A percentile compares a stretch with the other conserved stretches of the same genome.
phyloP scores from a whole-genome alignment of 306 rosid species.

The Clitoria ternatea region DNA sequence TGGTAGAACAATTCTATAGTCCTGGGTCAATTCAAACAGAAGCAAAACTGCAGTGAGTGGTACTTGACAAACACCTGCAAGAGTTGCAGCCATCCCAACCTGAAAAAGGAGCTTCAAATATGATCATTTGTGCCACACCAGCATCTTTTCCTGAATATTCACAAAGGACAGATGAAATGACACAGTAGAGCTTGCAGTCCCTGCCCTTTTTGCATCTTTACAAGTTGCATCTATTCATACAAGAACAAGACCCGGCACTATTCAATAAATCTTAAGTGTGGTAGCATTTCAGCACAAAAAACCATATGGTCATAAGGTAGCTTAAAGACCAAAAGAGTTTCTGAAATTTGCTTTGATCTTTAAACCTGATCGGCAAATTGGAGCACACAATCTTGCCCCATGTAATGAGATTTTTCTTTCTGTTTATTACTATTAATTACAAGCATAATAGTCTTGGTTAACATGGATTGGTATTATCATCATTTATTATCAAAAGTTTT shows the following conservation, averaged over 20 bases:
- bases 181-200: not conserved
- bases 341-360: not conserved
- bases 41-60: slow-evolving; percentile 93
- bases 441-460: too few species aligned
- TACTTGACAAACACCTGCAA: slow-evolving; percentile 95
- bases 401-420: not conserved
- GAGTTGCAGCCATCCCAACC: slow-evolving; percentile 99
- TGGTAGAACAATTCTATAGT: slow-evolving; percentile 88
- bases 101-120: slow-evolving; percentile 41
- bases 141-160: not conserved
- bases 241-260: too few species aligned
- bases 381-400: not conserved
- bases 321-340: not conserved
- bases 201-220: not conserved
- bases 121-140: slow-evolving; percentile 17
- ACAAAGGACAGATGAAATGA: slow-evolving; percentile 5
- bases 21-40: slow-evolving; percentile 92
- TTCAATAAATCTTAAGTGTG: not conserved
- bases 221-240: not conserved
- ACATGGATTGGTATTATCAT: too few species aligned
- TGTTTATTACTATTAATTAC: not conserved
- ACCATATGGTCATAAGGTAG: not conserved
- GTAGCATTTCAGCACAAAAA: not conserved
- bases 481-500: too few species aligned
- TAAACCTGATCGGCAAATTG: not conserved